Base-by-base conservation (phyloP, 1,284 basidiomycete species). In the Neonothopanus nambi region DNA sequence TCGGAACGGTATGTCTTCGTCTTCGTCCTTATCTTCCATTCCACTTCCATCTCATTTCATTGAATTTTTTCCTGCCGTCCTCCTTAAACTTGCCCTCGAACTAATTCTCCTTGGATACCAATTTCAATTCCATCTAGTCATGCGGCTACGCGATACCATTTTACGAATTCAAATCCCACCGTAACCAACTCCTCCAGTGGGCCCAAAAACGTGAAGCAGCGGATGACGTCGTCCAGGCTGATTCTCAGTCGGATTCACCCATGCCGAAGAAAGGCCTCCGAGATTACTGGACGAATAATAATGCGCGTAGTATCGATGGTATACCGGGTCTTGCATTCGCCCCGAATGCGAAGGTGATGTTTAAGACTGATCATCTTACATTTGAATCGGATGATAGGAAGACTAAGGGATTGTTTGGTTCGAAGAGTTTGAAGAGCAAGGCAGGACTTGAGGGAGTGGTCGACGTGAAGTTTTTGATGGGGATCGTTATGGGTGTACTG, bases 131-230 rank as follows among this genome's bases (percentile, higher is more conserved):
- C 40, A 21, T 11, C 11, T 28, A 81, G 79, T 79, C 78, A 1
- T 81, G 78, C 53, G 78, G 79, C 15, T 82, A 70, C 55, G 73
- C 73, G 3, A 70, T 81, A 28, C 81, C 81, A 8, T 72, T 72
- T 54, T 82, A 75, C 57, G 67, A 72, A 40, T 82, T 75, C 61
- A 63, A 76, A 35, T 65, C 67, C 3, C 73, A 80, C 48, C 76
- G 81, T 23, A 72, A 67, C 3, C 70, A 70, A n/a, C 71, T 77
- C 20, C 52, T 67, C 35, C 64, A 68, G 47, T 67, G 65, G 63
- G 65, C 66, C 7, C 60, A 58, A n/a, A 66, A 60, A 59, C 69
- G 62, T 55, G 73, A 65, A 66, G 47, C 61, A 5, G 52, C 43
- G 18, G 54, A 58, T 28, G 35, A 33, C 20, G 54, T 45, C 3